Conservation (phyloP, 2,329 filamentous ascomycete genomes). For the Fonsecaea erecta region DNA sequence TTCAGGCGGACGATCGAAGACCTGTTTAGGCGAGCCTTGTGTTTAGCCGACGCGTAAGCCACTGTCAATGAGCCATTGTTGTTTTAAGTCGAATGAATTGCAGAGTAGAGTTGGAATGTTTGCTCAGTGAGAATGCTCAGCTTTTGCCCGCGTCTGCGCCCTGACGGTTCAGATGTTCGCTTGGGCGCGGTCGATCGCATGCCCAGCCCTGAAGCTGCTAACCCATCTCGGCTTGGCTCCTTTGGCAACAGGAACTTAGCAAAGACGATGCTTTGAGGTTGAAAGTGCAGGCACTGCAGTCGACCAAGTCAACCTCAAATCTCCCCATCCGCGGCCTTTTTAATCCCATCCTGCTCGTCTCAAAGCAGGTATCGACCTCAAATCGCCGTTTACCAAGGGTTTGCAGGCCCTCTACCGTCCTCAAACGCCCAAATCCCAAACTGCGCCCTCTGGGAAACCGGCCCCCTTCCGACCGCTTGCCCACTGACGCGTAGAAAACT, state of each 20-base stretch:
- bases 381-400: background rate
- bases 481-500: slow-evolving; percentile 28
- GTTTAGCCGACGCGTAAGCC: background rate
- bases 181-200: slow-evolving; percentile 15
- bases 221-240: slow-evolving; percentile 8
- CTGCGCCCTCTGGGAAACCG: slow-evolving; percentile 17
- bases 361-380: background rate
- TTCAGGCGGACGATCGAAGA: background rate
- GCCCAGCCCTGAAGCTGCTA: slow-evolving; percentile 7
- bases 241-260: slow-evolving; percentile 11
- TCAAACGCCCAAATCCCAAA: slow-evolving; percentile 8
- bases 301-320: slow-evolving; percentile 9
- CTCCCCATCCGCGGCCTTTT: background rate
- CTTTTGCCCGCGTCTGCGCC: slow-evolving; percentile 5
- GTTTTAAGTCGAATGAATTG: slow-evolving; percentile 7
- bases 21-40: background rate
- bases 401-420: background rate
- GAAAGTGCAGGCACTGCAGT: slow-evolving; percentile 11
- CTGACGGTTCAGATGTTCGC: slow-evolving; percentile 2
- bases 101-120: slow-evolving; percentile 4
- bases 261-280: slow-evolving; percentile 16
- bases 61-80: background rate
- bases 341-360: background rate
- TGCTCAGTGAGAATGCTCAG: slow-evolving; percentile 11
- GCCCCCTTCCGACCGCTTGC: slow-evolving; percentile 27